Percentiles rank a stretch among this genome's conserved stretches.
Evolutionary conservation across 805 yeast species (phyloP).

Genomic region (Vanderwaltozyma verrucispora): DNA sequence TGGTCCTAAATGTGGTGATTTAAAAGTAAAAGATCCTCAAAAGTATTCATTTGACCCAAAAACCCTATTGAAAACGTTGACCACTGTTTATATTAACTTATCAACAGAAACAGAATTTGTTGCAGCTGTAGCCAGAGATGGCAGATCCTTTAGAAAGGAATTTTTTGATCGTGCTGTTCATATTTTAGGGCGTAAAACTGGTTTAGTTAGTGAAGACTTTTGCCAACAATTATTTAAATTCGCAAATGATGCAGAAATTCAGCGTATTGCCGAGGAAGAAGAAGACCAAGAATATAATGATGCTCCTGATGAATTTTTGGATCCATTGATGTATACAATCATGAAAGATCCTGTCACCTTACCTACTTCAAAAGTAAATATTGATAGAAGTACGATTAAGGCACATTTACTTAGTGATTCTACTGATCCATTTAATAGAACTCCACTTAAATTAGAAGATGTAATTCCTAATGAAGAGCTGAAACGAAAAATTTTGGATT

Average conservation of each 20-base stretch:
- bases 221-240: slow-evolving; percentile 44
- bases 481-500: slow-evolving; percentile 48
- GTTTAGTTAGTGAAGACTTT: slow-evolving; percentile 44
- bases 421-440: slow-evolving; percentile 94
- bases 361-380: slow-evolving; percentile 75
- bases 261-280: slow-evolving; percentile 54
- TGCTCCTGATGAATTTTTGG: slow-evolving; percentile 91
- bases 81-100: slow-evolving; percentile 68
- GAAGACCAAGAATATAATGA: slow-evolving; percentile 88
- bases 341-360: slow-evolving; percentile 96
- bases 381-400: slow-evolving; percentile 86
- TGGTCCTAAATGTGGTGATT: slow-evolving; percentile 86
- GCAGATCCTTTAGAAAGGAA: slow-evolving; percentile 68
- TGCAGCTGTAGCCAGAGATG: slow-evolving; percentile 77
- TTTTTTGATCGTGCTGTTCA: slow-evolving; percentile 62
- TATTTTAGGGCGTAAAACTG: slow-evolving; percentile 46
- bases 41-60: slow-evolving; percentile 77
- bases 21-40: slow-evolving; percentile 77
- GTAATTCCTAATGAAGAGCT: slow-evolving; percentile 70
- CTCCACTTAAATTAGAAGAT: slow-evolving; percentile 82
- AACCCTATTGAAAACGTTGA: slow-evolving; percentile 53
- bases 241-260: slow-evolving; percentile 53
- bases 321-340: slow-evolving; percentile 90
- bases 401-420: slow-evolving; percentile 90
- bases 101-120: slow-evolving; percentile 55